Base-by-base conservation (phyloP, 352 stramenopile species). In the Detonula confervacea region DNA sequence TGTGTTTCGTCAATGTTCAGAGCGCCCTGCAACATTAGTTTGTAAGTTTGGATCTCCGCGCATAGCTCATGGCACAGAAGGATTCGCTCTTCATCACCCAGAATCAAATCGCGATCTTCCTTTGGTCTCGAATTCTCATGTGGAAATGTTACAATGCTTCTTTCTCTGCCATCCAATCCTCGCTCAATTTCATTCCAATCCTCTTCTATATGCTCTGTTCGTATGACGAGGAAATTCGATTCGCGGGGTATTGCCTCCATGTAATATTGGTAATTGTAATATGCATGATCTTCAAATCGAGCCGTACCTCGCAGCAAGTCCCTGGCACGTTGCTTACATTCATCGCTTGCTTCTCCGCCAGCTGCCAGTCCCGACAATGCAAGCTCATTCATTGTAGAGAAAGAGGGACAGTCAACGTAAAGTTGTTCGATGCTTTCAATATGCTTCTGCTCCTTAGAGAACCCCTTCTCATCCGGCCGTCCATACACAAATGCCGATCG, bases 201-300 rank as follows among this genome's bases (percentile, higher is more conserved):
- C 51, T 80, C 61, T 35, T 49, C 33, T 7, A 80, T 73, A 42
- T 80, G 63, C 20, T 80, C 64, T 29, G 59, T 74, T 68, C 72
- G 12, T 12, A 80, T 69, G 7, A 73, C 65, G 33, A 80, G 52
- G 42, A 80, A 49, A 44, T 68, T 80, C 7, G 29, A 44, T 60
- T 77, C 51, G 18, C 51, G n/a, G 12, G 72, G 63, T 39, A 80
- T 62, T 22, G 60, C 67, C 37, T 80, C 72, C n/a, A 59, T 47
- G 37, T 77, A 77, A 47, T 77, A 77, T 77, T 77, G 69, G 52
- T 71, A 77, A 27, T 77, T 77, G 69, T 71, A 77, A 25, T 49
- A 77, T 33, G 56, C 30, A 49, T 77, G 69, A 16, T 47, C 27
- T 16, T 71, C 25, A 42, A 65, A 70, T 12, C 59, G 46, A 56